These are phyloP conservation scores for Prunus mongolica DNA, from an alignment of 306 rosid genomes.

Conservation along the genomic window DNA sequence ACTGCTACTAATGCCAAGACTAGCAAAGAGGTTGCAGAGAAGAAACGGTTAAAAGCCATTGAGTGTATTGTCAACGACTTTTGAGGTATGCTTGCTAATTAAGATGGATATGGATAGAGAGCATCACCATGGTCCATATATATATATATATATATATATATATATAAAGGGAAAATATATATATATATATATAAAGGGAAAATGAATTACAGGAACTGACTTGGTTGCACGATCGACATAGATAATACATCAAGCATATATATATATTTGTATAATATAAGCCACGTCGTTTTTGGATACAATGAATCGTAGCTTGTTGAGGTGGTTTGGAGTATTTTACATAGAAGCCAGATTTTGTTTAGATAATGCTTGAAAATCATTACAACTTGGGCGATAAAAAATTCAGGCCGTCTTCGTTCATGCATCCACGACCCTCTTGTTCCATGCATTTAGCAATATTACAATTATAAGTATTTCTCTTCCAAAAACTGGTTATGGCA, in stretches of 20 bases:
- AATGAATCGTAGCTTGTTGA: not conserved
- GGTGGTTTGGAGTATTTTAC: not conserved
- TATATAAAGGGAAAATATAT: too few species aligned
- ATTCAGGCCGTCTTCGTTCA: not conserved
- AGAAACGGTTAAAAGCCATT: conserved; percentile 21
- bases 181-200: too few species aligned
- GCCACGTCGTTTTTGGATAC: not conserved
- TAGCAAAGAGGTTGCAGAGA: conserved; percentile 13
- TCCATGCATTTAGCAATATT: not conserved
- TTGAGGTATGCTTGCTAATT: not conserved
- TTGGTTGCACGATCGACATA: too few species aligned
- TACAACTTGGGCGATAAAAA: not conserved
- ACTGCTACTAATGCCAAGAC: conserved; percentile 1
- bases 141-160: too few species aligned
- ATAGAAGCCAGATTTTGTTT: not conserved
- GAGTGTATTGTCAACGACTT: not conserved
- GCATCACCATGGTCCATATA: too few species aligned
- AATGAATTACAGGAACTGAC: too few species aligned
- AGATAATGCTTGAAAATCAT: not conserved
- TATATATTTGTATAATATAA: not conserved
- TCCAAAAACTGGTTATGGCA: too few species aligned
- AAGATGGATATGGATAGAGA: not conserved
- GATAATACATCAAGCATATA: too few species aligned
- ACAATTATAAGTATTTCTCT: too few species aligned
- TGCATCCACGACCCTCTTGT: not conserved